Evolutionary conservation across 768 basidiomycete genomes (phyloP).

Genomic region (Suillus bovinus): DNA sequence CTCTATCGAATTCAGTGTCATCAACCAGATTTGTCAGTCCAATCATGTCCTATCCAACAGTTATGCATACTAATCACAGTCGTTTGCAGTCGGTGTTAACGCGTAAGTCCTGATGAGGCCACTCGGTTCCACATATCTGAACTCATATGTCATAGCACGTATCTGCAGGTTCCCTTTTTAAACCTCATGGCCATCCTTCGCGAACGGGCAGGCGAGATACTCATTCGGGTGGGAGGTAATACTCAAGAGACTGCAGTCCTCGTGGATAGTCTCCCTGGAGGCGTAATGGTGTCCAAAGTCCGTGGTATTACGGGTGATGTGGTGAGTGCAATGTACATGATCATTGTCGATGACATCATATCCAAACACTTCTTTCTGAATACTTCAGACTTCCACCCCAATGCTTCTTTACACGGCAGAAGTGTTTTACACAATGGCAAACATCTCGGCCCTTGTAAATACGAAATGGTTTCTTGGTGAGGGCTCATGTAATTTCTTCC

Average conservation of each 20-base stretch:
- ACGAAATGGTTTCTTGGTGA: conserved; percentile 50
- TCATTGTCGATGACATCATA: conserved; percentile 21
- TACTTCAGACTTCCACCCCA: conserved; percentile 46
- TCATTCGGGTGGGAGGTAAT: conserved; percentile 51
- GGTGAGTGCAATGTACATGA: conserved; percentile 24
- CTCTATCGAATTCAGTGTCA: conserved; percentile 63
- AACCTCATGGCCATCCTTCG: conserved; percentile 48
- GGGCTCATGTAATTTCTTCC: not conserved
- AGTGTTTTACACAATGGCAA: conserved; percentile 50
- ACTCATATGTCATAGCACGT: conserved; percentile 18
- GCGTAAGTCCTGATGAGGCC: conserved; percentile 9
- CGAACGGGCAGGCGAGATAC: conserved; percentile 43
- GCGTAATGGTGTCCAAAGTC: conserved; percentile 33
- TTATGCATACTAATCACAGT: not conserved
- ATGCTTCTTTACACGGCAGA: conserved; percentile 49
- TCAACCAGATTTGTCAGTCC: conserved; percentile 47
- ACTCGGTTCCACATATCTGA: not conserved
- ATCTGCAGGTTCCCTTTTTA: conserved; percentile 39
- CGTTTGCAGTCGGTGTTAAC: conserved; percentile 15
- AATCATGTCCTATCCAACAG: not conserved
- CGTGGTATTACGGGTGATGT: conserved; percentile 17
- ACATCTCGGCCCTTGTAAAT: conserved; percentile 43
- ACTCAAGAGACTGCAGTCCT: conserved; percentile 45
- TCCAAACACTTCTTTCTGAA: conserved; percentile 24
- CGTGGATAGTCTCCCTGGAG: conserved; percentile 25